A percentile compares a stretch with the other conserved stretches of the same genome.
Evolutionary conservation across 2,329 filamentous ascomycete genomes (phyloP).

Genomic region (Paecilomyces dactylethromorphus): DNA sequence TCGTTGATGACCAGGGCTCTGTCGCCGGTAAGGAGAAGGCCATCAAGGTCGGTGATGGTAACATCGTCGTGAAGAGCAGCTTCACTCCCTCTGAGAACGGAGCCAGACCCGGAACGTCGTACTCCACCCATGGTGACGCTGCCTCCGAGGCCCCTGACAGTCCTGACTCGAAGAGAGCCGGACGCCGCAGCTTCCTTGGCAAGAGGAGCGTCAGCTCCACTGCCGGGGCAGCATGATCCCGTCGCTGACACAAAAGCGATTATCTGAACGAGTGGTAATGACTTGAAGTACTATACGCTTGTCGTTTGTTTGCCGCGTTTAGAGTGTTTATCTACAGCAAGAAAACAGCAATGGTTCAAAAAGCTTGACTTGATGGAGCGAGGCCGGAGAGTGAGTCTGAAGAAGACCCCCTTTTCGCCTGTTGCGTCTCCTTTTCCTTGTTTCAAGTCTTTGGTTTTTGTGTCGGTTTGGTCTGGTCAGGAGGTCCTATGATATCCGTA

Average conservation of each 20-base stretch:
- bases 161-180: constrained; percentile 34
- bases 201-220: constrained; percentile 26
- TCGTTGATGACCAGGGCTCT: constrained; percentile 72
- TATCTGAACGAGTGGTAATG: not conserved
- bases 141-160: constrained; percentile 26
- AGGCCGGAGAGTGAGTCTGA: not conserved
- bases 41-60: constrained; percentile 66
- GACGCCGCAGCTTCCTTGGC: constrained; percentile 41
- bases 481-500: not conserved
- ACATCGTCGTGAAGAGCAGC: constrained; percentile 65
- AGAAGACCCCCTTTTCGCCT: not conserved
- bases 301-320: not conserved
- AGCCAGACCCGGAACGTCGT: constrained; percentile 26
- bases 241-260: no score
- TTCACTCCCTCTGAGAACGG: constrained; percentile 53
- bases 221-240: not conserved
- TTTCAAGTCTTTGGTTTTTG: not conserved
- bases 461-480: not conserved
- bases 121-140: constrained; percentile 22
- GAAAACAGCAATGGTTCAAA: not conserved
- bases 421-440: not conserved
- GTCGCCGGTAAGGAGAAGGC: constrained; percentile 63
- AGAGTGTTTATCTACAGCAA: not conserved
- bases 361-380: not conserved
- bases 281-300: not conserved